Evolutionary conservation across 805 yeast species (phyloP).

Genomic region (Zygosaccharomyces siamensis): DNA sequence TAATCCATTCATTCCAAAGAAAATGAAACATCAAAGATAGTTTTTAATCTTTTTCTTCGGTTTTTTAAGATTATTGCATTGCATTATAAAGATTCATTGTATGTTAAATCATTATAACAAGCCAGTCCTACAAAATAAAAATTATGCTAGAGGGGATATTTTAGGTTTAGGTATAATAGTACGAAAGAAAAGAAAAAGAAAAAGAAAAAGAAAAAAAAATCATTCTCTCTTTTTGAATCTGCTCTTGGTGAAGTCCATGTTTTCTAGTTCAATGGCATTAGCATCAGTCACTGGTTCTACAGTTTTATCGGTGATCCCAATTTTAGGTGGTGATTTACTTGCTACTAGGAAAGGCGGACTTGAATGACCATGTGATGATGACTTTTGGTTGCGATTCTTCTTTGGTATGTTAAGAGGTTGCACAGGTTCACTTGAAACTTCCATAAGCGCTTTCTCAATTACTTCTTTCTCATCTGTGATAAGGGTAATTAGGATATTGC

Average conservation of each 20-base stretch:
- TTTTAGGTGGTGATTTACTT: constrained; percentile 32
- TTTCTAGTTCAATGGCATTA: constrained; percentile 4
- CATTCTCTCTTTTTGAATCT: constrained; percentile 1
- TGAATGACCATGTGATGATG: constrained; percentile 5
- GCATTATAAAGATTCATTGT: background rate
- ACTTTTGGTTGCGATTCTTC: background rate
- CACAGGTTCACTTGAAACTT: constrained; percentile 8
- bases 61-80: background rate
- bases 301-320: constrained; percentile 19
- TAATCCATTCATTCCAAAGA: constrained; percentile 27
- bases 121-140: background rate
- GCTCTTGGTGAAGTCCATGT: background rate
- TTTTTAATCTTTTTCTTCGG: background rate
- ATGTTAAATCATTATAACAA: background rate
- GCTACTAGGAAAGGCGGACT: constrained; percentile 16
- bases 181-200: too few relatives aligned
- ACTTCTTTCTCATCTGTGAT: constrained; percentile 20
- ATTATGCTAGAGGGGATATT: background rate
- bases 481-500: constrained; percentile 8
- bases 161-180: too few relatives aligned
- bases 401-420: constrained; percentile 2
- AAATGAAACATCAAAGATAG: constrained; percentile 15
- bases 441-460: constrained; percentile 23
- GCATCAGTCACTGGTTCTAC: constrained; percentile 7
- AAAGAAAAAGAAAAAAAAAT: background rate